phyloP scores from a whole-genome alignment of 2,329 filamentous ascomycete genomes.

The Cladobotryum mycophilum region DNA sequence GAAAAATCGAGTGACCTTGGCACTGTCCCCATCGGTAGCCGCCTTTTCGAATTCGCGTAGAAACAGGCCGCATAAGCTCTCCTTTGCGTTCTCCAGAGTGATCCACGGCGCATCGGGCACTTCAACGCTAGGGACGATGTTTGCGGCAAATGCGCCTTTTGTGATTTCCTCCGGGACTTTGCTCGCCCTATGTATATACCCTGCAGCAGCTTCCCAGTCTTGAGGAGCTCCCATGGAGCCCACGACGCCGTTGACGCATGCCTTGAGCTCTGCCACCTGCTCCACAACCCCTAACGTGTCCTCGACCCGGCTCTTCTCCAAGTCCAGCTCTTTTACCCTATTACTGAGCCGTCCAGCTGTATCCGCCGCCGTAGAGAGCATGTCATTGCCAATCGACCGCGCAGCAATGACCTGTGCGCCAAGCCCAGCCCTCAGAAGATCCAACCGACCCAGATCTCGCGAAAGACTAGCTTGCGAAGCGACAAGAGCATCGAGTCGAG shows the following conservation, averaged over 20 bases:
- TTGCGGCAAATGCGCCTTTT: constrained; percentile 77
- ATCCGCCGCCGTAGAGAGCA: constrained; percentile 79
- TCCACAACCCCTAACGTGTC: constrained; percentile 88
- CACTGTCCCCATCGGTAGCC: constrained; percentile 76
- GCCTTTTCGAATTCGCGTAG: constrained; percentile 93
- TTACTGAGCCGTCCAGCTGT: constrained; percentile 81
- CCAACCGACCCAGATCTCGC: constrained; percentile 78
- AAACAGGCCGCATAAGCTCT: constrained; percentile 85
- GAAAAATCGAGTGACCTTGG: constrained; percentile 92
- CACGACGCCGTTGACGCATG: constrained; percentile 88
- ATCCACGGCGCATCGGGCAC: constrained; percentile 85
- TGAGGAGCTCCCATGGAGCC: constrained; percentile 97
- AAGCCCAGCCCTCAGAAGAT: constrained; percentile 81
- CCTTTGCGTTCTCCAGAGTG: constrained; percentile 79
- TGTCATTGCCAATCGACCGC: constrained; percentile 77
- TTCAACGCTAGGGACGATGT: constrained; percentile 91
- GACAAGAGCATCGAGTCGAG: constrained; percentile 68
- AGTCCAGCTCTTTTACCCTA: constrained; percentile 79
- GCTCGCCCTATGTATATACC: constrained; percentile 76
- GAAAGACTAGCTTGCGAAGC: constrained; percentile 80
- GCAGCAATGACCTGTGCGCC: constrained; percentile 81
- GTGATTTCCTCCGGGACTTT: constrained; percentile 76
- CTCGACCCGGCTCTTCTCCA: constrained; percentile 87
- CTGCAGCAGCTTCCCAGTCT: constrained; percentile 96
- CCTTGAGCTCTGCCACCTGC: constrained; percentile 93